Conservation (phyloP, 2,329 filamentous ascomycete genomes). For the Lomentospora prolificans region DNA sequence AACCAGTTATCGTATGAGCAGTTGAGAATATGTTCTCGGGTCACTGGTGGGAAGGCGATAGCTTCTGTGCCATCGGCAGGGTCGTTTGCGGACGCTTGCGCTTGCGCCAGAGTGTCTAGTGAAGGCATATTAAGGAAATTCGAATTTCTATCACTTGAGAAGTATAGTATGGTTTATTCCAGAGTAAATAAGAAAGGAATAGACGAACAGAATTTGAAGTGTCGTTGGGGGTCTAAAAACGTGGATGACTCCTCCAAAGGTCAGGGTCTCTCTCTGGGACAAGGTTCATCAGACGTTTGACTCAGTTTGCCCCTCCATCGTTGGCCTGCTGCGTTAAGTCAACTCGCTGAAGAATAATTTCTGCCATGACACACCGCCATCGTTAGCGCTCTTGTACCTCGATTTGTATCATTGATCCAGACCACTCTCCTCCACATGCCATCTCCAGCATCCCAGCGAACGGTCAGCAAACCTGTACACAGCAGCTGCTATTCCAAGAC, state of each 20-base stretch:
- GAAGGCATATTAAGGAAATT: neutral
- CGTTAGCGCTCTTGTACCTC: neutral
- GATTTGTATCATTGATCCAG: neutral
- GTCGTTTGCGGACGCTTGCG: neutral
- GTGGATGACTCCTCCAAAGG: too few species aligned
- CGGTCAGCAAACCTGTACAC: too few species aligned
- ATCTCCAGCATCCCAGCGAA: neutral
- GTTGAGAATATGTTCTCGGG: constrained; percentile 78
- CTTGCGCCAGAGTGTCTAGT: neutral
- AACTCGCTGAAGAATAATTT: neutral
- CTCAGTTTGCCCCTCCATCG: neutral
- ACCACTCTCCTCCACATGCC: neutral
- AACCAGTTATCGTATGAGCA: constrained; percentile 95
- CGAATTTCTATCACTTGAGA: neutral
- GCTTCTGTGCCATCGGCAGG: neutral
- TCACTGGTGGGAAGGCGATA: constrained; percentile 70
- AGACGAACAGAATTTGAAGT: too few species aligned
- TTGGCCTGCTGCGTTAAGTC: neutral
- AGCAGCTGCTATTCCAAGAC: too few species aligned
- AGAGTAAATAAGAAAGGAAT: neutral
- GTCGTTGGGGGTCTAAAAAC: too few species aligned
- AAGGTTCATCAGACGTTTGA: neutral
- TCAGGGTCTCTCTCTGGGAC: neutral
- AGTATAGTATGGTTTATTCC: neutral
- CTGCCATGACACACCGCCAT: constrained; percentile 3